phyloP scores from a whole-genome alignment of 2,329 filamentous ascomycete genomes.

The Metarhizium guizhouense region DNA sequence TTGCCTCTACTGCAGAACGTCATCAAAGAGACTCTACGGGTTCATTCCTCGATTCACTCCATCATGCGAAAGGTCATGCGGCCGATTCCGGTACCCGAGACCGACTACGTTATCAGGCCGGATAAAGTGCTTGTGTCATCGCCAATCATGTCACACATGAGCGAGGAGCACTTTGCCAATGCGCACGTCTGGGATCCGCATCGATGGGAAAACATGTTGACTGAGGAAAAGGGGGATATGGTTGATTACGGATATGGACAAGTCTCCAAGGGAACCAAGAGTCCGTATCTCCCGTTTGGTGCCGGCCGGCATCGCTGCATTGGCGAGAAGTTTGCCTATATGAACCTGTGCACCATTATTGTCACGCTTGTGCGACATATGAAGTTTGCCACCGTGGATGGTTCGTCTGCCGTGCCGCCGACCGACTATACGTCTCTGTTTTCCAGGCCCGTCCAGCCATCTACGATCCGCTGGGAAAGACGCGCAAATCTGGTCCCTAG shows the following conservation, averaged over 20 bases:
- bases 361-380: conserved; percentile 53
- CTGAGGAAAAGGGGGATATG: conserved; percentile 12
- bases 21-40: conserved; percentile 62
- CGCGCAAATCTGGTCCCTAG: conserved; percentile 4
- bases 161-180: conserved; percentile 49
- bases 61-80: conserved; percentile 66
- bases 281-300: conserved; percentile 56
- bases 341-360: conserved; percentile 58
- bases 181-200: conserved; percentile 19
- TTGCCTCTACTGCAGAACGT: conserved; percentile 54
- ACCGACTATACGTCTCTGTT: conserved; percentile 55
- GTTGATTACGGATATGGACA: conserved; percentile 21
- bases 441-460: conserved; percentile 24
- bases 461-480: conserved; percentile 24
- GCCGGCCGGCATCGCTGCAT: conserved; percentile 67
- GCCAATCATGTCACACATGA: conserved; percentile 33
- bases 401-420: conserved; percentile 44
- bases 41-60: conserved; percentile 65
- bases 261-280: conserved; percentile 23
- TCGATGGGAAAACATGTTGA: conserved; percentile 15
- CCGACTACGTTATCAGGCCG: conserved; percentile 46
- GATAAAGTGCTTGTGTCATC: conserved; percentile 35
- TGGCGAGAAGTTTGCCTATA: conserved; percentile 67
- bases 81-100: conserved; percentile 50
- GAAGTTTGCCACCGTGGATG: conserved; percentile 48